Percentiles rank a stretch among this genome's conserved stretches.
phyloP scores from a whole-genome alignment of 176 grass and related monocot species.

The Carex cristatella region DNA sequence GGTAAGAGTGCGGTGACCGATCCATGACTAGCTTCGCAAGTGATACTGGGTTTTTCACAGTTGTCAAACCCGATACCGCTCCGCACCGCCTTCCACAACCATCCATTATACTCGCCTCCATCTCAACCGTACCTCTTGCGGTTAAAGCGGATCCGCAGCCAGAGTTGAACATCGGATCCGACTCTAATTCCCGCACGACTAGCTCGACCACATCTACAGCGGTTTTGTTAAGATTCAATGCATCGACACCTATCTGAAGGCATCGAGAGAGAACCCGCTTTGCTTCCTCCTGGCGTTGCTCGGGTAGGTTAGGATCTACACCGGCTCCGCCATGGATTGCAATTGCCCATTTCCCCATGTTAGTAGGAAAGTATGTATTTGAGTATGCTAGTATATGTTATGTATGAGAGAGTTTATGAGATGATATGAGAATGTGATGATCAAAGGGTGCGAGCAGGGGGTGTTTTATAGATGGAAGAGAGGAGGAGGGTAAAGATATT shows the following conservation, averaged over 20 bases:
- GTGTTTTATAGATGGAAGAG: background rate
- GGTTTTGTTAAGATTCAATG: conserved; percentile 1
- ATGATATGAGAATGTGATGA: background rate
- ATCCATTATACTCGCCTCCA: conserved; percentile 99
- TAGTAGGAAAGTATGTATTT: background rate
- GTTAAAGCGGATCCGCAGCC: conserved; percentile 81
- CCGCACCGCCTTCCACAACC: conserved; percentile 70
- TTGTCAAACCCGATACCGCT: conserved; percentile 80
- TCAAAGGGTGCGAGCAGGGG: background rate
- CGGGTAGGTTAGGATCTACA: conserved; percentile 77
- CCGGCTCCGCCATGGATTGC: conserved; percentile 87
- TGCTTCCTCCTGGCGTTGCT: conserved; percentile 57
- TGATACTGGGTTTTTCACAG: conserved; percentile 76
- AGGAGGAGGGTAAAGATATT: background rate
- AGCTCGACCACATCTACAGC: conserved; percentile 72
- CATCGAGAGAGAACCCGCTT: conserved; percentile 65
- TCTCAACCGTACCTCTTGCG: conserved; percentile 72
- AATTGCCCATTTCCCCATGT: conserved; percentile 83
- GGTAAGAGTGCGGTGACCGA: conserved; percentile 80
- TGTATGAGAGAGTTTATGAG: background rate
- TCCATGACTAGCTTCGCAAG: conserved; percentile 85
- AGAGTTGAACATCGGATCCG: conserved; percentile 84
- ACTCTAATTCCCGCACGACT: conserved; percentile 81
- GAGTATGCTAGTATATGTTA: background rate
- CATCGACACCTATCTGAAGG: conserved; percentile 51